Evolutionary conservation across 306 rosid genomes (phyloP), one percentile per base, ranked within the genome.

Genomic region (Quercus suber): DNA sequence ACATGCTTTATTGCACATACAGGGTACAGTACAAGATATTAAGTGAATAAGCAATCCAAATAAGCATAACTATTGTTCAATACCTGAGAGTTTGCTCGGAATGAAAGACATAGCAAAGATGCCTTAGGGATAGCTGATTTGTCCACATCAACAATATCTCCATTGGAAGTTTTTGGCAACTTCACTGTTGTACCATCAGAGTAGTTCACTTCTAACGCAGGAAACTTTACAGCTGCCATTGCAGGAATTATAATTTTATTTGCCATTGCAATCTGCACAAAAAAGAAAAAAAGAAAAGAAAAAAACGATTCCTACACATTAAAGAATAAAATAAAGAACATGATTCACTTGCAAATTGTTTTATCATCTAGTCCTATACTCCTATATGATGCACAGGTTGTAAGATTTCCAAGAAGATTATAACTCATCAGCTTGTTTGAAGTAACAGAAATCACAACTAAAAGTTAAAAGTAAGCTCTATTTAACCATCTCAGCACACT

Each of bases 1-100:
- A 31, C 72, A 67, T 33, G 72, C 25, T 67, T 67, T 67, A 43
- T 33, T 19, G 51, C 51, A 8, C 17, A 18, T 19, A 6, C 7
- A 27, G 17, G 35, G 37, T 63, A 35, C 1, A 11, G 10, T 35
- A 35, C 28, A 33, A 35, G 35, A 67, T 19, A 15, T 35, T 5
- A 2, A 68, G 13, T 21, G 23, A 25, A 9, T 2, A 28, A 30
- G 41, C 45, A 64, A 31, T 30, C 45, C 70, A 64, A 30, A n/a
- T 64, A 85, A 67, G 78, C 51, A 68, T 17, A 56, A 63, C 69
- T 51, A 17, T 18, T 80, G 67, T 51, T 65, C 55, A 9, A 68
- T 79, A 92, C 98, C 98, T 86, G 89, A 37, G 97, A 88, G 89
- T 60, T 91, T 80, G 94, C 94, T 74, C 98, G 94, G 86, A 95